Evolutionary conservation across 495 filamentous ascomycete species (phyloP), one percentile per base, ranked within the genome.

Genomic region (Neurospora tetraspora): DNA sequence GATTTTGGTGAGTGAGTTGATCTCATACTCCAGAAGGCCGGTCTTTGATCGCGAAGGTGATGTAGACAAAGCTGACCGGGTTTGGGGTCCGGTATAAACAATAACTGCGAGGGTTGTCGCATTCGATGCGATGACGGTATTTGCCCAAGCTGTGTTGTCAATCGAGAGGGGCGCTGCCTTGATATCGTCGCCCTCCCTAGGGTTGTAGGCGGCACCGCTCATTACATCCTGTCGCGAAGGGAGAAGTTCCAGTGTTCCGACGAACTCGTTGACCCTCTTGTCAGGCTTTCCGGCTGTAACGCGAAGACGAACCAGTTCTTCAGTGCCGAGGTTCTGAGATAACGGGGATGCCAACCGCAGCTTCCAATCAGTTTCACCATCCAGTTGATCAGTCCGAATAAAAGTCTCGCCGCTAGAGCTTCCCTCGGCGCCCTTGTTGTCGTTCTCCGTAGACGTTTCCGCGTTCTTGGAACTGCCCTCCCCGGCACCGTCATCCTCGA

Each of bases 321-420:
- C 85, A 3, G 89, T 80, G 5, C 90, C 77, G 7, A 98, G 84
- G 43, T 81, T 83, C 76, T 99, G 96, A 1, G 94, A 94, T 14
- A 97, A 79, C 0, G 91, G 86, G 9, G 94, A 94, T 3, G 95
- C 93, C 4, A 98, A 80, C 5, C 96, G 90, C 42, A 99, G 85
- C 81, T 99, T 99, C 96, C 96, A 99, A 77, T 99, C 96, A 9
- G 96, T 99, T 82, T 99, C 96, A 72, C 96, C 96, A 76, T 99
- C 96, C 11, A 99, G 87, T 79, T 99, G 96, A 80, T 99, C 96
- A 3, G 96, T 99, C 53, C 95, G 88, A 74, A 99, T 98, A 74
- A 99, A 99, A 1, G 96, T 93, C 78, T 99, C 96, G 40, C 94
- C 94, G 23, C 88, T 85, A 27, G 85, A 79, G 39, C 80, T 77